These are phyloP conservation scores for Eleusine indica DNA, from an alignment of 176 grass and related monocot genomes.

Conservation along the genomic window DNA sequence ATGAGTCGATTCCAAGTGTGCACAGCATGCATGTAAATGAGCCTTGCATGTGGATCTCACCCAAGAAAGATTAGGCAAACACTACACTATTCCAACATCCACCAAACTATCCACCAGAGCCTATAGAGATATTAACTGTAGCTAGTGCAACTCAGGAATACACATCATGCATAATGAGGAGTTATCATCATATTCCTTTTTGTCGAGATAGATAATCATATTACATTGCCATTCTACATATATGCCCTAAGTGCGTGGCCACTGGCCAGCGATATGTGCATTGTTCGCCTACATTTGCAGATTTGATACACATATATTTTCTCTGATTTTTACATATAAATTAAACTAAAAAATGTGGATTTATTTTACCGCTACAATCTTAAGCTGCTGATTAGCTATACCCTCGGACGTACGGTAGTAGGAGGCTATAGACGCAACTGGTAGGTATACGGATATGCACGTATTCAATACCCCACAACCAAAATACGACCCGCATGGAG, in stretches of 20 bases:
- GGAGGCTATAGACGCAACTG: neutral
- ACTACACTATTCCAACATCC: neutral
- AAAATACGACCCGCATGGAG: neutral
- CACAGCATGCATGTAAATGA: conserved; percentile 3
- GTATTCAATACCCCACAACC: neutral
- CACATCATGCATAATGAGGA: too few relatives aligned
- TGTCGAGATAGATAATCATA: too few relatives aligned
- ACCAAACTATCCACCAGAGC: conserved; percentile 8
- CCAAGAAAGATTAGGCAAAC: conserved; percentile 5
- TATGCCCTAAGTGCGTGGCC: too few relatives aligned
- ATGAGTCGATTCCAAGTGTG: neutral
- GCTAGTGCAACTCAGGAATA: conserved; percentile 27
- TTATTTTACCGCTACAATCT: neutral
- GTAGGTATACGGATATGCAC: neutral
- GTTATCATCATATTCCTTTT: too few relatives aligned
- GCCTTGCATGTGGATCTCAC: neutral
- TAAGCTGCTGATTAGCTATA: neutral
- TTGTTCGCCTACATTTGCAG: too few relatives aligned
- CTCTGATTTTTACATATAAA: too few relatives aligned
- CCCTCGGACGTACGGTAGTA: neutral
- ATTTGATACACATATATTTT: too few relatives aligned
- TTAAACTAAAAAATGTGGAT: too few relatives aligned
- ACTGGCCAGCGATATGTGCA: too few relatives aligned
- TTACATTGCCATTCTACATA: too few relatives aligned
- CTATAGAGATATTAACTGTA: neutral